phyloP scores from a whole-genome alignment of 2,329 filamentous ascomycete genomes.

The Acrocalymma vagum region DNA sequence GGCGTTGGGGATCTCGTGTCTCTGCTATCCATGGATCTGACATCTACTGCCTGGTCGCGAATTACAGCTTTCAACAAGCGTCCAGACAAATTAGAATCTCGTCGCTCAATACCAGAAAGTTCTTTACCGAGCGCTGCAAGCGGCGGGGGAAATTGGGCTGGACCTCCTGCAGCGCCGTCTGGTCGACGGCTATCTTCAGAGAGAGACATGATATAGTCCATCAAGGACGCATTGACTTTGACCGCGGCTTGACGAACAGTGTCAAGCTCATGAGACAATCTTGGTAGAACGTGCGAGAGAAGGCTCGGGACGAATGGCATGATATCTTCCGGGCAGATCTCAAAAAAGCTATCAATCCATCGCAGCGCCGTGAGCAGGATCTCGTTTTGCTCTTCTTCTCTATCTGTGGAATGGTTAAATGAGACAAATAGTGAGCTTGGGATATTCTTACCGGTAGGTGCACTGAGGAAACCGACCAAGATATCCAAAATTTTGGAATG shows the following conservation, averaged over 20 bases:
- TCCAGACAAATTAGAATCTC: constrained; percentile 48
- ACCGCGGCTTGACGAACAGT: constrained; percentile 87
- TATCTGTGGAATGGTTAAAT: constrained; percentile 31
- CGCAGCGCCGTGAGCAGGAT: constrained; percentile 88
- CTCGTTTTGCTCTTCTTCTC: constrained; percentile 75
- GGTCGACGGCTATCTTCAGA: constrained; percentile 67
- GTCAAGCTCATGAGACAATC: constrained; percentile 91
- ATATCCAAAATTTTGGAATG: constrained; percentile 93
- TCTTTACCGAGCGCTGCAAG: constrained; percentile 51
- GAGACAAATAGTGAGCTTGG: no score
- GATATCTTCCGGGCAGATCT: constrained; percentile 97
- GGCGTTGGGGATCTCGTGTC: constrained; percentile 52
- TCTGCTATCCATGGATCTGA: constrained; percentile 32
- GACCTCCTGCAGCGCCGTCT: constrained; percentile 49
- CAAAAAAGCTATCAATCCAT: constrained; percentile 96
- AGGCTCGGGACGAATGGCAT: constrained; percentile 93
- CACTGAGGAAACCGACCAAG: constrained; percentile 86
- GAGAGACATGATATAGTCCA: constrained; percentile 93
- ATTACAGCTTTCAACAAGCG: constrained; percentile 45
- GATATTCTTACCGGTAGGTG: constrained; percentile 76
- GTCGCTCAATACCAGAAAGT: constrained; percentile 48
- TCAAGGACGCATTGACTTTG: constrained; percentile 87
- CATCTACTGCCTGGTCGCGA: constrained; percentile 39
- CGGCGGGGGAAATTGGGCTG: constrained; percentile 52
- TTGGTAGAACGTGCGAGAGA: constrained; percentile 88